Evolutionary conservation across 495 filamentous ascomycete genomes (phyloP), one percentile per base, ranked within the genome.

Genomic region (Penicilliopsis zonata): DNA sequence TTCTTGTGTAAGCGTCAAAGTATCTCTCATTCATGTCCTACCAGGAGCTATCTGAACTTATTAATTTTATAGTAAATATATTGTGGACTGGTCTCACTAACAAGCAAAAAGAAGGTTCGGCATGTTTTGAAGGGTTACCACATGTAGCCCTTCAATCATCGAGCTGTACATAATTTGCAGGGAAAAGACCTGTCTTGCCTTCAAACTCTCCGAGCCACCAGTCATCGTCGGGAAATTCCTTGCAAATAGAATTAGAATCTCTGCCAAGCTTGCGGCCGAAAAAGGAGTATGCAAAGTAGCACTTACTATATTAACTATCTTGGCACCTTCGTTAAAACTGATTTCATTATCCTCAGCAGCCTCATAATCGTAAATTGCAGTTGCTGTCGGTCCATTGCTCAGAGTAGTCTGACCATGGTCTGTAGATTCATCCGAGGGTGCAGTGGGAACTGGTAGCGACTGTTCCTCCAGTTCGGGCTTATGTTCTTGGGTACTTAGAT

Each of bases 171-270:
- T 86, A 86, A 49, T 84, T 85, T 40, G 80, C 74, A n/a, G 81
- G 81, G 70, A 99, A 99, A n/a, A 96, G 66, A 15, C 90, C 90
- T 5, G 69, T 72, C 36, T 74, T 72, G 6, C 85, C 84, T 14
- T 72, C 61, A 46, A 84, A 92, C 39, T 82, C 73, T 22, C 90
- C 90, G 39, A 82, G 75, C 90, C 90, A 99, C 90, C 90, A 99
- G 50, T 96, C 90, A 38, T 96, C 86, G 50, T 96, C 90, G 3
- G 92, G 92, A 59, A 96, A 96, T 57, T 95, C 83, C 79, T 83
- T 42, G n/a, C 22, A 13, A 31, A 34, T 1, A 36, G 7, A 14
- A 19, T 47, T 12, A 56, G 28, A n/a, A n/a, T n/a, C n/a, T n/a
- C n/a, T n/a, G n/a, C n/a, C n/a, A n/a, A n/a, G n/a, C n/a, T n/a